Evolutionary conservation across 2,329 filamentous ascomycete species (phyloP), one percentile per base, ranked within the genome.

Genomic region (Parascedosporium putredinis): DNA sequence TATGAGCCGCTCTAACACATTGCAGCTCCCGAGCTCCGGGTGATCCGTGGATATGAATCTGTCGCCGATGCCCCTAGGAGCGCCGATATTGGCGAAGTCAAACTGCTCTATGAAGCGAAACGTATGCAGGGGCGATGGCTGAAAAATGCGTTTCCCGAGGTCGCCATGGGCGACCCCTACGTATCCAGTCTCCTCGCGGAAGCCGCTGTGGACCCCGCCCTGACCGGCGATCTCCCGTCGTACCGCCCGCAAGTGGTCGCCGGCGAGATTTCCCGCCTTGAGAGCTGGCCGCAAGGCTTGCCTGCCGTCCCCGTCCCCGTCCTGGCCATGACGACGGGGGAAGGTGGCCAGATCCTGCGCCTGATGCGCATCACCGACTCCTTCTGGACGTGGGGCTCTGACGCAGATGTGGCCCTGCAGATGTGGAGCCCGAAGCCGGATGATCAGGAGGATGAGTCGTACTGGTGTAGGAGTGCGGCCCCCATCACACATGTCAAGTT

Each of bases 201-300:
- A 31, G 69, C 69, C 10, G 45, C 52, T 33, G 50, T 16, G 16
- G 53, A 27, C 20, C 50, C 33, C 10, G 36, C 47, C 8, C 31
- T 24, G 9, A 18, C 12, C 33, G 6, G 22, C 40, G 16, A 8
- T 23, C 22, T 38, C 45, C 51, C 14, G 47, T 55, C 6, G 51
- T 24, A 29, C 40, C 34, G 20, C 9, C 18, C 29, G 27, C 43
- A 33, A 6, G 14, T n/a, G 12, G 16, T 60, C 2, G 49, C 79
- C 24, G 82, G 82, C 1, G 73, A 77, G 51, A 70, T 79, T 54
- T n/a, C n/a, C n/a, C n/a, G n/a, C n/a, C n/a, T n/a, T n/a, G n/a
- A n/a, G n/a, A n/a, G n/a, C n/a, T n/a, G n/a, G n/a, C n/a, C n/a
- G n/a, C n/a, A n/a, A n/a, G n/a, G n/a, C n/a, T n/a, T n/a, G n/a